Base-by-base conservation (phyloP, 345 rosid genomes). In the Corchorus capsularis region DNA sequence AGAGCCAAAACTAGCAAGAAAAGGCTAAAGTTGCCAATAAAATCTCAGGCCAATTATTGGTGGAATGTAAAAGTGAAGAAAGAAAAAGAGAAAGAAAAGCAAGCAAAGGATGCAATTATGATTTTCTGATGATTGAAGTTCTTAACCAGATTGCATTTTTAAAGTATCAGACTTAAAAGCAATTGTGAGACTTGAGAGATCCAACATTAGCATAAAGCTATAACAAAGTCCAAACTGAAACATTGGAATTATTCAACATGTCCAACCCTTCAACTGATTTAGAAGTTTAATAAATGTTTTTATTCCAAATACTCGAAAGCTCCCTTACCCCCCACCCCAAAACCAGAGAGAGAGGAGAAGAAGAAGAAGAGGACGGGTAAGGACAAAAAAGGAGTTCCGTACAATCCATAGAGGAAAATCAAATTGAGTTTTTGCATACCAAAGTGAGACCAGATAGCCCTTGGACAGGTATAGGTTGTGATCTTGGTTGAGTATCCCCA, bases 401-500 rank as follows among this genome's bases (percentile, higher is more conserved):
- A 12, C 54, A 55, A 19, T 61, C 39, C 20, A 45, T 46, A 8
- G 16, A 46, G 32, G 8, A 13, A 63, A 2, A 71, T 71, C n/a
- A 27, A 37, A 55, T 59, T 19, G 37, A 71, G 3, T n/a, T 19
- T 19, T 53, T 68, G 81, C 94, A 77, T 69, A 96, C 99, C 96
- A 96, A 82, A 78, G 79, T 89, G 79, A 89, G 92, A 86, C 83
- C 93, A 78, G 93, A 80, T 3, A 96, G 89, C 82, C 98, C 98
- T 78, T 92, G 91, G 83, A 94, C 98, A 65, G 83, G 90, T 80
- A 94, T 89, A 79, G 99, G 98, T 63, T 91, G 92, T 7, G 99
- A 96, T 88, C 98, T 90, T 19, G 99, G 99, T 75, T 96, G 99
- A 75, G 98, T 96, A 83, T 96, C 99, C 11, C 99, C 98, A 5